A percentile compares a stretch with the other conserved stretches of the same genome.
Evolutionary conservation across 2,329 filamentous ascomycete species (phyloP).

Genomic region (Phoma sp.): DNA sequence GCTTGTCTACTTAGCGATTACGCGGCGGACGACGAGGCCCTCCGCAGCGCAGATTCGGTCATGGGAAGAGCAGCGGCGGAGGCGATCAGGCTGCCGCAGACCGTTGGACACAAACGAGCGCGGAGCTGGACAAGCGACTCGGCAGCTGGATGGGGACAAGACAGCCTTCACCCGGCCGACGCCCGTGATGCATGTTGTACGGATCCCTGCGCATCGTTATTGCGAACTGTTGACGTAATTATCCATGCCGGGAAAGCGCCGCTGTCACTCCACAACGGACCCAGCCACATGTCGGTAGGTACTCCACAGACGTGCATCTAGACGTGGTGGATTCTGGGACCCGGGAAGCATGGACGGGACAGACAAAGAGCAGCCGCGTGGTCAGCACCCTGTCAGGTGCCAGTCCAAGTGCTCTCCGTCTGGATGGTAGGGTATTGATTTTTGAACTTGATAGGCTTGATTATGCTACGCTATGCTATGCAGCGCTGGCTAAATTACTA

Average conservation of each 20-base stretch:
- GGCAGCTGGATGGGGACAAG: conserved; percentile 8
- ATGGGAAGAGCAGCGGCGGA: not conserved
- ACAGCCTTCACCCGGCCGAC: conserved; percentile 11
- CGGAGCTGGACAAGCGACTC: conserved; percentile 9
- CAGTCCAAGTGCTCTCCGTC: not conserved
- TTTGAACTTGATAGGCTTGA: conserved; percentile 1
- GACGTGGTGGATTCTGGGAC: not conserved
- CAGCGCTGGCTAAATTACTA: conserved; percentile 11
- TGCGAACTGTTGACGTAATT: conserved; percentile 11
- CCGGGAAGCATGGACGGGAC: not conserved
- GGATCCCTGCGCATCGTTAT: conserved; percentile 5
- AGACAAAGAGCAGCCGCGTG: conserved; percentile 11
- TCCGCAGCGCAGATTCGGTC: conserved; percentile 5
- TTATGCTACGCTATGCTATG: conserved; percentile 14
- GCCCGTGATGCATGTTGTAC: conserved; percentile 10
- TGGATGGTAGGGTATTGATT: not conserved
- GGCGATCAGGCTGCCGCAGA: not conserved
- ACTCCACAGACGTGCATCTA: conserved; percentile 15
- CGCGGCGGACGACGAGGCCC: conserved; percentile 19
- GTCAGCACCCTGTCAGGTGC: not conserved
- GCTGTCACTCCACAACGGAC: conserved; percentile 11
- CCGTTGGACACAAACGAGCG: conserved; percentile 1
- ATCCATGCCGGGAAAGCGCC: not conserved
- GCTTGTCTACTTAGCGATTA: conserved; percentile 28
- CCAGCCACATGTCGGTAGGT: not conserved